phyloP scores from a whole-genome alignment of 148 eudicot species.

The Cornus controversa region DNA sequence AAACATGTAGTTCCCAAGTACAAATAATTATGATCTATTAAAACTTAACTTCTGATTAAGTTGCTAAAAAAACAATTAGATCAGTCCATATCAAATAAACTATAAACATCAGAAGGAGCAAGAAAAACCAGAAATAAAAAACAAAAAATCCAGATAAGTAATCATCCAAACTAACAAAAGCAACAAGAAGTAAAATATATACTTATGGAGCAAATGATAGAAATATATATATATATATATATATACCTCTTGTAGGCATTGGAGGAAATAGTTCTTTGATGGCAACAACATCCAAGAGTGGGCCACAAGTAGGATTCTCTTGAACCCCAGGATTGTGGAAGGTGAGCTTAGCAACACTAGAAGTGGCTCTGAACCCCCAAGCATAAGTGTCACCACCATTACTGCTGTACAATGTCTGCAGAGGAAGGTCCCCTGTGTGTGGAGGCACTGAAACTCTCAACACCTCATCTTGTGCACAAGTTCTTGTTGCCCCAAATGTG shows the following conservation, averaged over 20 bases:
- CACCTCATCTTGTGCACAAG: conserved; percentile 92
- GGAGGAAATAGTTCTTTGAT: conserved; percentile 70
- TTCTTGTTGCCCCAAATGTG: conserved; percentile 79
- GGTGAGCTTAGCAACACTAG: conserved; percentile 40
- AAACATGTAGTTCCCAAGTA: too few species aligned
- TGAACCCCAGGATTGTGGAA: conserved; percentile 74
- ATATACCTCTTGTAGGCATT: conserved; percentile 40
- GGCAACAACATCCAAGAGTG: conserved; percentile 82
- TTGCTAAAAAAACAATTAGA: too few species aligned
- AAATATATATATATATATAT: too few species aligned
- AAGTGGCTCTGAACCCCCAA: conserved; percentile 64
- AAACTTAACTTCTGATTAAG: too few species aligned
- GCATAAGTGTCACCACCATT: conserved; percentile 79
- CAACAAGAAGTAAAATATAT: too few species aligned
- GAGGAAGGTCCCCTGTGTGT: conserved; percentile 64
- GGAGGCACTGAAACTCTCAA: conserved; percentile 65
- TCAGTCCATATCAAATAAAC: background rate
- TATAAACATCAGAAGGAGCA: background rate
- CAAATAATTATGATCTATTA: too few species aligned
- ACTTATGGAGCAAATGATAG: background rate
- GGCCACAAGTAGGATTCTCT: conserved; percentile 90
- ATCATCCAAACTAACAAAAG: too few species aligned
- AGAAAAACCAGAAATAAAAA: too few species aligned
- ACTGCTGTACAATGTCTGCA: conserved; percentile 79
- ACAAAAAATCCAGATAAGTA: too few species aligned